Evolutionary conservation across 169 alveolate species (phyloP).

Genomic region (Cryptosporidium andersoni): DNA sequence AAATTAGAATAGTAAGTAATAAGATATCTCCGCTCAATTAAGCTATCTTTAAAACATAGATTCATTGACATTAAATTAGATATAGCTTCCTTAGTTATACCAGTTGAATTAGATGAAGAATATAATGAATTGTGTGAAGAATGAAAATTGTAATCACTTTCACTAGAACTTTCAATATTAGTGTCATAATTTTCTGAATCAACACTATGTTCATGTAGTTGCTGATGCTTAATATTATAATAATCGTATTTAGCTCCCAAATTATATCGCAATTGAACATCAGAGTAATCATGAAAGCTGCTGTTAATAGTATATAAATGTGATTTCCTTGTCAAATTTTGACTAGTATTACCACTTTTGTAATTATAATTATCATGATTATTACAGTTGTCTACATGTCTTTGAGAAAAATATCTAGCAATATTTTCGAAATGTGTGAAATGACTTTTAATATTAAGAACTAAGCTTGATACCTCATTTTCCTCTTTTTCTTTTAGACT

Average conservation of each 20-base stretch:
- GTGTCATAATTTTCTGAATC: slow-evolving; percentile 60
- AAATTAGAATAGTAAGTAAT: slow-evolving; percentile 83
- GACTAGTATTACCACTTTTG: too few species aligned
- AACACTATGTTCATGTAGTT: slow-evolving; percentile 14
- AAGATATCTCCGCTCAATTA: slow-evolving; percentile 85
- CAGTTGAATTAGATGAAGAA: background rate
- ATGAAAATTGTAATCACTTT: slow-evolving; percentile 9
- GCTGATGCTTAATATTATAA: background rate
- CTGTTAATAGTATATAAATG: too few species aligned
- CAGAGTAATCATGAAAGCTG: too few species aligned
- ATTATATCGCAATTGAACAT: too few species aligned
- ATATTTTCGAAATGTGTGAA: too few species aligned
- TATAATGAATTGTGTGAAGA: background rate
- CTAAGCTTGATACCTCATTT: too few species aligned
- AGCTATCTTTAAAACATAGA: slow-evolving; percentile 83
- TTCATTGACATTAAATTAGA: slow-evolving; percentile 76
- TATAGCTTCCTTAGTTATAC: background rate
- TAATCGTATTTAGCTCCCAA: background rate
- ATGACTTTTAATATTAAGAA: too few species aligned
- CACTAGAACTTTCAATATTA: slow-evolving; percentile 36
- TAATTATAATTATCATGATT: too few species aligned
- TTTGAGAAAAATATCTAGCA: too few species aligned
- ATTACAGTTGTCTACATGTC: too few species aligned
- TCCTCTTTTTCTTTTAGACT: too few species aligned
- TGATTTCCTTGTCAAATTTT: too few species aligned